A percentile compares a stretch with the other conserved stretches of the same genome.
Conservation (phyloP, 2,329 filamentous ascomycete genomes). For the Xylaria sp. region DNA sequence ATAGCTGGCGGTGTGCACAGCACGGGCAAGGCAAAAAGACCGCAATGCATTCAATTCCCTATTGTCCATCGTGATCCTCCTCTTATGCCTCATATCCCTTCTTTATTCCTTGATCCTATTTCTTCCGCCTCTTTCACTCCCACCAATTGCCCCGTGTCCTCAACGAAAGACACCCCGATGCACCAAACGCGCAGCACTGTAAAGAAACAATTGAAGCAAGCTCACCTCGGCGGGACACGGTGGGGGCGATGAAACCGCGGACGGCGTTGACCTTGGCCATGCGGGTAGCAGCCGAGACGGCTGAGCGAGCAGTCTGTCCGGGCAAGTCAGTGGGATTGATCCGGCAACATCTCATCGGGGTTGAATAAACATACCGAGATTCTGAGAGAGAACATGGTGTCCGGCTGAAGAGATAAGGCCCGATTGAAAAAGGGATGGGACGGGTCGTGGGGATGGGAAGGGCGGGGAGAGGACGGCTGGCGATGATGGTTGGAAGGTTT, state of each 20-base stretch:
- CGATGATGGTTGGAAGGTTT: slow-evolving; percentile 20
- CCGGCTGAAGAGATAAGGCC: slow-evolving; percentile 32
- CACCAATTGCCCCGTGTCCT: background rate
- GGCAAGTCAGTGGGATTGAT: slow-evolving; percentile 6
- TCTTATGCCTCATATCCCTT: background rate
- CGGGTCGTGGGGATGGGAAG: slow-evolving; percentile 16
- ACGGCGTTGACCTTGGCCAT: slow-evolving; percentile 43
- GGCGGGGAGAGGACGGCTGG: slow-evolving; percentile 17
- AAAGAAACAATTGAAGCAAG: slow-evolving; percentile 32
- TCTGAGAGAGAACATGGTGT: slow-evolving; percentile 53
- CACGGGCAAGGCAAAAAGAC: no score
- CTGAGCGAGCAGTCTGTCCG: slow-evolving; percentile 45
- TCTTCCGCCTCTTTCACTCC: background rate
- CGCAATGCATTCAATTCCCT: background rate
- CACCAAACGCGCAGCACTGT: slow-evolving; percentile 4
- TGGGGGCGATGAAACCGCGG: slow-evolving; percentile 56
- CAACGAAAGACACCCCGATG: background rate
- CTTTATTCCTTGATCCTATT: background rate
- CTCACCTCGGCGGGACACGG: slow-evolving; percentile 58
- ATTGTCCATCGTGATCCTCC: background rate
- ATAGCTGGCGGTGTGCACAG: background rate
- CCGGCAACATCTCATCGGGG: background rate
- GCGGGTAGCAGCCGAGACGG: slow-evolving; percentile 46
- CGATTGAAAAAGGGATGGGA: no score
- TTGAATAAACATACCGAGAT: slow-evolving; percentile 45